Percentiles rank a stretch among this genome's conserved stretches.
These are phyloP conservation scores for Globisporangium camurandrum DNA, from an alignment of 352 stramenopile genomes.

Conservation along the genomic window DNA sequence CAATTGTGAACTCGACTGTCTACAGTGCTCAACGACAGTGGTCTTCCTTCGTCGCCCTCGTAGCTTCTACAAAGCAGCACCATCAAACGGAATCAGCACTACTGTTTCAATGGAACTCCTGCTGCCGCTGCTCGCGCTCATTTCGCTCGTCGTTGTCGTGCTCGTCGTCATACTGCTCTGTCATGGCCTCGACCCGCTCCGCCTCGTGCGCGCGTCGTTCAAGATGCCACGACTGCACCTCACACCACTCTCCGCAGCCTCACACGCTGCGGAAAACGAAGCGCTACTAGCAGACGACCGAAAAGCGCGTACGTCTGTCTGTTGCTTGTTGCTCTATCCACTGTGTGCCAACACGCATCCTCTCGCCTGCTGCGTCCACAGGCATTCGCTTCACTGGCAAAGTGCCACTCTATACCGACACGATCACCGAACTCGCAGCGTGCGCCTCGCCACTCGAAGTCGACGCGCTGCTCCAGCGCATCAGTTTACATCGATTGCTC, in stretches of 20 bases:
- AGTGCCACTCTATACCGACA: slow-evolving; percentile 62
- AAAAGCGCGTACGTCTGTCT: slow-evolving; percentile 25
- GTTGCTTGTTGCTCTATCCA: background rate
- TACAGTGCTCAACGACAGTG: too few relatives aligned
- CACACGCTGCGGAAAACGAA: slow-evolving; percentile 41
- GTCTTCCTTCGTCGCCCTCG: too few relatives aligned
- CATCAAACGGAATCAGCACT: background rate
- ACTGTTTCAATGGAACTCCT: slow-evolving; percentile 25
- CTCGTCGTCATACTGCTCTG: slow-evolving; percentile 36
- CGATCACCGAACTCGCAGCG: slow-evolving; percentile 36
- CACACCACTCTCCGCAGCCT: slow-evolving; percentile 22
- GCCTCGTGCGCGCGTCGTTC: slow-evolving; percentile 51
- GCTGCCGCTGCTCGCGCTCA: slow-evolving; percentile 38
- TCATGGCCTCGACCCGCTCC: slow-evolving; percentile 52
- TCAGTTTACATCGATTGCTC: slow-evolving; percentile 42
- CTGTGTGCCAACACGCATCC: background rate
- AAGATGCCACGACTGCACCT: slow-evolving; percentile 42
- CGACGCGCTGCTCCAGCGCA: slow-evolving; percentile 53
- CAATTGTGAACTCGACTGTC: too few relatives aligned
- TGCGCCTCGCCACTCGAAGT: slow-evolving; percentile 33
- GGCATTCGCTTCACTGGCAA: slow-evolving; percentile 50
- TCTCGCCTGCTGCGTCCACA: slow-evolving; percentile 3
- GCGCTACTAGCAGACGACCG: slow-evolving; percentile 29
- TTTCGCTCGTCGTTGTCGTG: slow-evolving; percentile 22
- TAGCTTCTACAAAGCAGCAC: background rate